Base-by-base conservation (phyloP, 192 early-diverging fungal species). In the Coemansia sp. region DNA sequence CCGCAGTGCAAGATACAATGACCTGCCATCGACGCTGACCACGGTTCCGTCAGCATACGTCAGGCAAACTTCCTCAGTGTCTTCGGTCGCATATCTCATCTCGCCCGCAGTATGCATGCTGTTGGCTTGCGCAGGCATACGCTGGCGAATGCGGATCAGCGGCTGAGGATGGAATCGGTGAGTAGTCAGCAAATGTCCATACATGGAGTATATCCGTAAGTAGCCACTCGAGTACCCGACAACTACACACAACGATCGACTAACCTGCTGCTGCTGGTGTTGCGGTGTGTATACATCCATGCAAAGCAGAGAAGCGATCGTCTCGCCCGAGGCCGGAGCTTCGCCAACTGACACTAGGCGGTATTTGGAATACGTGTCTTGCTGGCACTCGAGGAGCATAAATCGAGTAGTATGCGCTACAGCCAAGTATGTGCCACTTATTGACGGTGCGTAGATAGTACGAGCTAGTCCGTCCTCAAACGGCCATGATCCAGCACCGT, bases 151-250 rank as follows among this genome's bases (percentile, higher is more conserved):
- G 16, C 62, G 70, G 19, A 73, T 21, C 40, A 81, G 61, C 16
- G 63, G 63, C 37, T 75, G 70, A 3, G 67, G 11, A 38, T 81
- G 78, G 43, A 81, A 70, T 40, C 66, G 74, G 61, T 81, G 78
- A 1, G 78, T 40, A 1, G 74, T 81, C 3, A 81, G 74, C 23
- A 81, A 23, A 33, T 76, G 78, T 4, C 78, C 78, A 47, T 73
- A 64, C 26, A 63, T 42, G 10, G 78, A 81, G 67, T 73, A 81
- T 53, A 81, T 66, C 11, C 78, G 70, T 50, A 81, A 23, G 21
- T 76, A 66, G 6, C 78, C 78, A 42, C 64, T 81, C 3, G 73
- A 76, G 44, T 81, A 81, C 11, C 78, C 78, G n/a, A 66, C 78
- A n/a, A 68, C 62, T 26, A 81, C 68, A 35, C 78, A 81, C 10